These are phyloP conservation scores for Purpureocillium lavendulum DNA, from an alignment of 2,329 filamentous ascomycete genomes.

Conservation along the genomic window DNA sequence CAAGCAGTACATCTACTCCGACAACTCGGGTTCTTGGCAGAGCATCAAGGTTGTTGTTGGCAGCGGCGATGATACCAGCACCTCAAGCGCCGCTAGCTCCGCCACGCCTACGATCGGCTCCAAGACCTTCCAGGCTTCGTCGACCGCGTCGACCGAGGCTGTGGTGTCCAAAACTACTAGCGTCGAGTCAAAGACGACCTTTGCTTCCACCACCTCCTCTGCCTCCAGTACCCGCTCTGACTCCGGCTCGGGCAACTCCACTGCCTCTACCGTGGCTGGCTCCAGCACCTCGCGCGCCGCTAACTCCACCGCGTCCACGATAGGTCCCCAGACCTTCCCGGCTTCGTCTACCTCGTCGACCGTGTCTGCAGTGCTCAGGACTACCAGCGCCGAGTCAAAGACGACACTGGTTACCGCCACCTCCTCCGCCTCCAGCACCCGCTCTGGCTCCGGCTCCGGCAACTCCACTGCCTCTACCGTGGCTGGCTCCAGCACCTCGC, in stretches of 20 bases:
- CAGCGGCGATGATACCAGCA: conserved; percentile 16
- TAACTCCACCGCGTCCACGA: not conserved
- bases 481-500: not conserved
- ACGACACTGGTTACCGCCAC: conserved; percentile 12
- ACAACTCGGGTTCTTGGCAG: conserved; percentile 38
- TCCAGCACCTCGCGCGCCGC: conserved; percentile 5
- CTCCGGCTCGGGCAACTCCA: no score
- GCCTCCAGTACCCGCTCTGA: no score
- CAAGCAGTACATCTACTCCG: conserved; percentile 43
- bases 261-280: no score
- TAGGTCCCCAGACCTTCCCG: conserved; percentile 1
- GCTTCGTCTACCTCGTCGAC: conserved; percentile 8
- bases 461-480: conserved; percentile 7
- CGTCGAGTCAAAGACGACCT: no score
- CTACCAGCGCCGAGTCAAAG: conserved; percentile 11
- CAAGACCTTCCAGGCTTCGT: no score
- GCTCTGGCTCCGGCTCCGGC: conserved; percentile 7
- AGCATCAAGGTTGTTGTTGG: conserved; percentile 43
- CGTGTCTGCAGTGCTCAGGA: conserved; percentile 7
- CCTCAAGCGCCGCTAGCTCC: no score
- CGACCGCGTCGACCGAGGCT: no score
- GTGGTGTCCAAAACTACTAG: no score
- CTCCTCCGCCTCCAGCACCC: not conserved
- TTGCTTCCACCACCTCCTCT: no score
- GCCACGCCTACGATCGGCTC: no score